Evolutionary conservation across 306 rosid genomes (phyloP), one percentile per base, ranked within the genome.

Genomic region (Prunus mume): DNA sequence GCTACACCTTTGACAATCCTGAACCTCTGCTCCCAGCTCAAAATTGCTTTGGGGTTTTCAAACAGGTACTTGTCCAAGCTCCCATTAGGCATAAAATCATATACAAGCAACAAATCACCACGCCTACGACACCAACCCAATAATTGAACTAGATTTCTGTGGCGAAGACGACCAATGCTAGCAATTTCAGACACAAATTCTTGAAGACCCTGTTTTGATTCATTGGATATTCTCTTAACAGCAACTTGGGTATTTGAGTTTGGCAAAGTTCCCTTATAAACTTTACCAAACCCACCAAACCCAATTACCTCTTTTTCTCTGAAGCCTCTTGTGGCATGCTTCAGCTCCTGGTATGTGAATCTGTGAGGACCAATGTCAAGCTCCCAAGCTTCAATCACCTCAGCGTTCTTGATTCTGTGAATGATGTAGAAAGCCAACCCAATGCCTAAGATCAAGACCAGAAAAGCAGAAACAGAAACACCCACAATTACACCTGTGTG

Each of bases 311-410:
- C 82, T 54, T 78, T 83, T 7, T 89, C 91, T 30, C 81, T 80
- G 70, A 89, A 89, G 11, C 81, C 81, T 56, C 71, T 83, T 3
- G 93, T 89, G 1, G 91, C 90, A 66, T 80, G 74, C 71, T 87
- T 78, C 8, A 90, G 80, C 56, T 90, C 91, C n/a, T 74, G 66
- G 78, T 90, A 86, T 2, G 81, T 49, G 77, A 83, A 90, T 65
- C 94, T 90, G 62, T 87, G 91, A 0, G 94, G 94, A n/a, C 91
- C 91, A 25, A 86, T 67, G 5, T 87, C 86, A 3, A 82, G 84
- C 61, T 90, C 94, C 94, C 94, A 90, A 38, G 79, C 71, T 60
- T 90, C 88, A 67, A 90, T 73, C 28, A 78, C 79, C 60, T 87
- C 94, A 6, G 47, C 24, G 52, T 85, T 84, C 72, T 51, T 85